Percentiles rank a stretch among this genome's conserved stretches.
phyloP scores from a whole-genome alignment of 495 filamentous ascomycete genomes.

The Penicillium ucsense region DNA sequence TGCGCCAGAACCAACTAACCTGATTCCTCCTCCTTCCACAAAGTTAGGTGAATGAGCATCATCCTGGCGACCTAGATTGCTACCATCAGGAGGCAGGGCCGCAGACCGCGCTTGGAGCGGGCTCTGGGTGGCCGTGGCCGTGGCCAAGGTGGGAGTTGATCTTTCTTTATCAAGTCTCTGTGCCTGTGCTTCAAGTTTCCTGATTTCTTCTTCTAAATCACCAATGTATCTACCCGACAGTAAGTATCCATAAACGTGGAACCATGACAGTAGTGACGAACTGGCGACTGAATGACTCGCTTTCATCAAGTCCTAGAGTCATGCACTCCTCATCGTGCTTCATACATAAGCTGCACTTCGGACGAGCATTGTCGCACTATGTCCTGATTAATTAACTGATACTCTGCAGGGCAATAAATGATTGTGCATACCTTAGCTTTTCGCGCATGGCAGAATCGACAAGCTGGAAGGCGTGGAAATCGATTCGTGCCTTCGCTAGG shows the following conservation, averaged over 20 bases:
- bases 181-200: constrained; percentile 2
- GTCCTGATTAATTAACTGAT: not conserved
- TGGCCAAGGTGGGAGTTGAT: not conserved
- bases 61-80: not conserved
- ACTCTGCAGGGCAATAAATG: not conserved
- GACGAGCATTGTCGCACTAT: constrained; percentile 19
- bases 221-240: constrained; percentile 9
- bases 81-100: not conserved
- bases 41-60: constrained; percentile 10
- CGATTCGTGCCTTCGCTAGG: not conserved
- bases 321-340: constrained; percentile 14
- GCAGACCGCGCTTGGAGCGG: not conserved
- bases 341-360: constrained; percentile 14
- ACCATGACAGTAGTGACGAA: not conserved
- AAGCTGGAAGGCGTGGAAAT: constrained; percentile 15
- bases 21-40: constrained; percentile 16
- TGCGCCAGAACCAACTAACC: constrained; percentile 4
- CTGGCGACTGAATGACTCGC: constrained; percentile 11
- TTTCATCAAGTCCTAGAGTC: constrained; percentile 11
- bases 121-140: not conserved
- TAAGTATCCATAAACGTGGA: not conserved
- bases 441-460: constrained; percentile 18
- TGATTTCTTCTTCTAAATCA: constrained; percentile 15
- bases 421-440: constrained; percentile 19
- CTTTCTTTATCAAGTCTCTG: not conserved